Evolutionary conservation across 768 basidiomycete genomes (phyloP).

Genomic region (Hericium alpestre): DNA sequence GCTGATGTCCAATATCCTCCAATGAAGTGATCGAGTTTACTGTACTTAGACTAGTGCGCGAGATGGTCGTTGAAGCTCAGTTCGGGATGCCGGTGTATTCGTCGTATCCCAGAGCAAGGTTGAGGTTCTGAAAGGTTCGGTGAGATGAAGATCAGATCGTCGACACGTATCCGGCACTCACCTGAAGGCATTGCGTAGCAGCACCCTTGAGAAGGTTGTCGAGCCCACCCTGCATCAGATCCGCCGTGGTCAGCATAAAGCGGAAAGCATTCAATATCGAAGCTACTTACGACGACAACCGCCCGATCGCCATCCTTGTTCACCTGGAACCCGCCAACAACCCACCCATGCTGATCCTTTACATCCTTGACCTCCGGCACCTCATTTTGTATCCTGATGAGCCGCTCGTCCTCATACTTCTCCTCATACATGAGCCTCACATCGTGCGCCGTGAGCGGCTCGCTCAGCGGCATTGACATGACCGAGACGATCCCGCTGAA

Average conservation of each 20-base stretch:
- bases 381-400: constrained; percentile 57
- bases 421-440: constrained; percentile 65
- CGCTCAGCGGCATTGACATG: constrained; percentile 67
- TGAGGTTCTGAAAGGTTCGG: constrained; percentile 58
- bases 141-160: neutral
- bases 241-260: neutral
- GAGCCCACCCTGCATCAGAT: constrained; percentile 62
- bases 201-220: constrained; percentile 98
- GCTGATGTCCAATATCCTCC: too few species aligned
- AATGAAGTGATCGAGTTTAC: too few species aligned
- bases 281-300: constrained; percentile 73
- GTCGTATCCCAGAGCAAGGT: constrained; percentile 79
- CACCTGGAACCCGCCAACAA: constrained; percentile 87
- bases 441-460: constrained; percentile 58
- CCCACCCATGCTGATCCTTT: constrained; percentile 79
- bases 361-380: constrained; percentile 70
- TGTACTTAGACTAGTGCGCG: too few species aligned
- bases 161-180: constrained; percentile 24
- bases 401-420: constrained; percentile 64
- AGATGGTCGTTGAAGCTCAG: neutral
- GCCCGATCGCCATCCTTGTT: constrained; percentile 82
- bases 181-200: constrained; percentile 97
- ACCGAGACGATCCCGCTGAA: constrained; percentile 94
- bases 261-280: neutral
- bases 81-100: constrained; percentile 71